Conservation (phyloP, 495 filamentous ascomycete species). For the Tuber magnatum region DNA sequence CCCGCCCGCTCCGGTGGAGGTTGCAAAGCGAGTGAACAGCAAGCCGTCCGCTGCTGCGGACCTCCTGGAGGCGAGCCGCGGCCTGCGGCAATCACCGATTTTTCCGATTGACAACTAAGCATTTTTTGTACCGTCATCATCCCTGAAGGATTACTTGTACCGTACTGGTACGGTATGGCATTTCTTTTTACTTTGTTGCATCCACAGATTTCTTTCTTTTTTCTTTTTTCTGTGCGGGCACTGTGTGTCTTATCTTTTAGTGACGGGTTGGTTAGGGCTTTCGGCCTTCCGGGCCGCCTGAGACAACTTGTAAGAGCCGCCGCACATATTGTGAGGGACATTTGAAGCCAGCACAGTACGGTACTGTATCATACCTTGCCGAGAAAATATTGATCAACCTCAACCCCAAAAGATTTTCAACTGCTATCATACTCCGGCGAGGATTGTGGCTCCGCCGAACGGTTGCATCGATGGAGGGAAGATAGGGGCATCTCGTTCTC, state of each 20-base stretch:
- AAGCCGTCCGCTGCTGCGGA: not conserved
- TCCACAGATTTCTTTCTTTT: not conserved
- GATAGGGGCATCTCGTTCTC: not conserved
- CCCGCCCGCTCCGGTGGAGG: not conserved
- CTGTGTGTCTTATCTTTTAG: not conserved
- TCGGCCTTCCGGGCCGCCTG: not conserved
- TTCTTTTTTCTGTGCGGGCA: not conserved
- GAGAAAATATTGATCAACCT: not conserved
- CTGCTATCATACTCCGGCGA: no score
- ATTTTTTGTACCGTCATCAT: not conserved
- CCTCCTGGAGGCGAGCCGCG: not conserved
- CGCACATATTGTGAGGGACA: not conserved
- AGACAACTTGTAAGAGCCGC: not conserved
- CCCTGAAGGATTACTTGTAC: no score
- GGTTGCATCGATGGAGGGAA: not conserved
- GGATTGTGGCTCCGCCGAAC: not conserved
- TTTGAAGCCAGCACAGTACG: not conserved
- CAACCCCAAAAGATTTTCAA: not conserved
- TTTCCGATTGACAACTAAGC: not conserved
- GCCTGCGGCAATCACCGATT: not conserved
- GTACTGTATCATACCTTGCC: not conserved
- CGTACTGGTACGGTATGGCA: not conserved
- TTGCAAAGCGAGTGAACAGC: not conserved
- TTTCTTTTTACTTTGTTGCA: not conserved
- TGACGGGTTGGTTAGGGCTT: not conserved